These are phyloP conservation scores for Stevia rebaudiana DNA, from an alignment of 140 eudicot genomes.

Conservation along the genomic window DNA sequence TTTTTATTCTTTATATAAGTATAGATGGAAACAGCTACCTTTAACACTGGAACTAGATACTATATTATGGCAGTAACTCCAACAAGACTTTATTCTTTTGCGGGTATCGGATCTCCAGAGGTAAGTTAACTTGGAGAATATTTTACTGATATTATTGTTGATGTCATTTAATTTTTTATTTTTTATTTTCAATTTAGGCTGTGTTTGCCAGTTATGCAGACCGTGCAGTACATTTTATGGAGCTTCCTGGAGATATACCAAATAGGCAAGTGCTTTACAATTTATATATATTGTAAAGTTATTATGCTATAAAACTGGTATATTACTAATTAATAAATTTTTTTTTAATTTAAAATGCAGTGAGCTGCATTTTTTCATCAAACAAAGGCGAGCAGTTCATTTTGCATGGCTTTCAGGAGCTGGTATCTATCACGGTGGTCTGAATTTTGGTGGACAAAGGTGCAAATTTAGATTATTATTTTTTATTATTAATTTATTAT, in stretches of 20 bases:
- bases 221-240: constrained; percentile 93
- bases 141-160: constrained; percentile 6
- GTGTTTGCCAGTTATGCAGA: constrained; percentile 81
- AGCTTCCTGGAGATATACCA: constrained; percentile 96
- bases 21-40: constrained; percentile 91
- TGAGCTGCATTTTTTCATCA: constrained; percentile 79
- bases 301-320: not conserved
- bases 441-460: constrained; percentile 92
- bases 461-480: constrained; percentile 13
- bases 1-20: constrained; percentile 5
- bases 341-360: constrained; percentile 37
- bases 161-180: constrained; percentile 1
- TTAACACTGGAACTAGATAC: constrained; percentile 63
- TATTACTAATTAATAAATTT: not conserved
- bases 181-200: constrained; percentile 39
- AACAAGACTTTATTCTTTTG: constrained; percentile 83
- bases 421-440: constrained; percentile 93
- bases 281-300: constrained; percentile 17
- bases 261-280: constrained; percentile 65
- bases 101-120: constrained; percentile 76
- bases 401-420: constrained; percentile 99
- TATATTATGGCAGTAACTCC: constrained; percentile 96
- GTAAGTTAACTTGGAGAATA: constrained; percentile 30
- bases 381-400: constrained; percentile 85
- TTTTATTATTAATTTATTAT: not conserved